Conservation (phyloP, 108 stramenopile species). For the Aurantiochytrium sp. region DNA sequence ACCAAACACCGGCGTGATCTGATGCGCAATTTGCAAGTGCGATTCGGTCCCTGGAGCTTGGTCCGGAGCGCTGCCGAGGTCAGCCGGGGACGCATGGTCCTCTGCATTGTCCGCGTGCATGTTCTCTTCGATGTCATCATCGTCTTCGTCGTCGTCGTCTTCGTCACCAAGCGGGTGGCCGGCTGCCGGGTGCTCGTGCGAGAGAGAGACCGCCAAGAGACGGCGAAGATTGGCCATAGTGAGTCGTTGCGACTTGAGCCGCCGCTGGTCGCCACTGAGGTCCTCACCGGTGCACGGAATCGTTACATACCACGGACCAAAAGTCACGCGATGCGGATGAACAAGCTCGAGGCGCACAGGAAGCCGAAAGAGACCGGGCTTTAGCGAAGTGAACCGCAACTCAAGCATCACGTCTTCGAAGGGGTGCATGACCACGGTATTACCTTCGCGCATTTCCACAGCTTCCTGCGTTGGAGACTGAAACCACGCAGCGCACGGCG, state of each 20-base stretch:
- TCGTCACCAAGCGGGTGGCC: background rate
- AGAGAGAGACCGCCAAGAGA: background rate
- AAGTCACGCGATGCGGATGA: background rate
- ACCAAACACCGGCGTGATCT: background rate
- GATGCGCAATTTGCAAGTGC: too few relatives aligned
- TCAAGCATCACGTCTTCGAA: background rate
- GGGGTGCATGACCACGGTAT: background rate
- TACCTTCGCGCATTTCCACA: background rate
- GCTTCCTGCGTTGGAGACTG: background rate
- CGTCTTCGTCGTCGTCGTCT: background rate
- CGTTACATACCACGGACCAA: constrained; percentile 12
- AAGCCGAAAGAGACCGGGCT: background rate
- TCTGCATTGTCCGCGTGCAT: too few relatives aligned
- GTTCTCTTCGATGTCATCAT: too few relatives aligned
- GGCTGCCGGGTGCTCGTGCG: background rate
- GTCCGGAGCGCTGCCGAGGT: too few relatives aligned
- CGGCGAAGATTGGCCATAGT: background rate
- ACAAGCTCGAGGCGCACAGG: background rate
- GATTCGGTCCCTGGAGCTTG: too few relatives aligned
- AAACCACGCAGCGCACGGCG: background rate
- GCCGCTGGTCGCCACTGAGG: background rate
- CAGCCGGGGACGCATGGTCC: too few relatives aligned
- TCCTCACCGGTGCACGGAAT: background rate
- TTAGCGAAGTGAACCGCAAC: background rate
- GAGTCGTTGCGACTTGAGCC: background rate